Evolutionary conservation across 2,329 filamentous ascomycete species (phyloP).

Genomic region (Apiospora arundinis): DNA sequence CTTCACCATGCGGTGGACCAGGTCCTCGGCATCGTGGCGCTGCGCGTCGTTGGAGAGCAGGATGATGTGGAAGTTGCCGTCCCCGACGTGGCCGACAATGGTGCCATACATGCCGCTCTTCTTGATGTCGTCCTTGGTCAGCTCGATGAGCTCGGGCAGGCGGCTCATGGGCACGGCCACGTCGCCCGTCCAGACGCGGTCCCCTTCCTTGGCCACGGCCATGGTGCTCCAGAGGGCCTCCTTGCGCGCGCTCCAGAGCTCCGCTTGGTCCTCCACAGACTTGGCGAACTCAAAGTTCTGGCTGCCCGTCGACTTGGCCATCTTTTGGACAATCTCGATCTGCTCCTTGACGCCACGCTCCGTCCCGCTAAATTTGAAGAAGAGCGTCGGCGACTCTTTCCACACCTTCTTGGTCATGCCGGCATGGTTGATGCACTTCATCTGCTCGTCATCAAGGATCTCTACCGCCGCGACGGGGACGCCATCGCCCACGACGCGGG

Average conservation of each 20-base stretch:
- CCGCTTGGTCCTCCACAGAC: constrained; percentile 71
- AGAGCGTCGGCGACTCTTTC: constrained; percentile 70
- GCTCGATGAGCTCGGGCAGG: constrained; percentile 77
- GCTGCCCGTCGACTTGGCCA: constrained; percentile 56
- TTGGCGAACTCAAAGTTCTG: constrained; percentile 80
- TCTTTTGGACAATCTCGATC: constrained; percentile 51
- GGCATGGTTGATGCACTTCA: constrained; percentile 61
- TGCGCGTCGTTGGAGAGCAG: constrained; percentile 70
- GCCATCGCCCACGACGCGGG: constrained; percentile 72
- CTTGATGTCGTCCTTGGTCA: constrained; percentile 69
- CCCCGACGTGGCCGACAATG: constrained; percentile 76
- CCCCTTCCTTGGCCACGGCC: constrained; percentile 67
- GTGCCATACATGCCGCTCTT: constrained; percentile 63
- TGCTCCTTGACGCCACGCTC: constrained; percentile 77
- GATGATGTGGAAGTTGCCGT: constrained; percentile 79
- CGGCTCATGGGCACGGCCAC: constrained; percentile 82
- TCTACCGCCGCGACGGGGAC: constrained; percentile 81
- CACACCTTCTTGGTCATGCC: constrained; percentile 64
- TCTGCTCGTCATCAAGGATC: constrained; percentile 81
- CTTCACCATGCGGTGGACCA: constrained; percentile 87
- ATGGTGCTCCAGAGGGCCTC: constrained; percentile 84
- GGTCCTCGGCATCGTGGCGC: constrained; percentile 67
- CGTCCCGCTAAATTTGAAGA: constrained; percentile 75
- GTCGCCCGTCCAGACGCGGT: constrained; percentile 85
- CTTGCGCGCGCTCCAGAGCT: constrained; percentile 85